Evolutionary conservation across 768 basidiomycete species (phyloP), one percentile per base, ranked within the genome.

Genomic region (Lactifluus piperatus): DNA sequence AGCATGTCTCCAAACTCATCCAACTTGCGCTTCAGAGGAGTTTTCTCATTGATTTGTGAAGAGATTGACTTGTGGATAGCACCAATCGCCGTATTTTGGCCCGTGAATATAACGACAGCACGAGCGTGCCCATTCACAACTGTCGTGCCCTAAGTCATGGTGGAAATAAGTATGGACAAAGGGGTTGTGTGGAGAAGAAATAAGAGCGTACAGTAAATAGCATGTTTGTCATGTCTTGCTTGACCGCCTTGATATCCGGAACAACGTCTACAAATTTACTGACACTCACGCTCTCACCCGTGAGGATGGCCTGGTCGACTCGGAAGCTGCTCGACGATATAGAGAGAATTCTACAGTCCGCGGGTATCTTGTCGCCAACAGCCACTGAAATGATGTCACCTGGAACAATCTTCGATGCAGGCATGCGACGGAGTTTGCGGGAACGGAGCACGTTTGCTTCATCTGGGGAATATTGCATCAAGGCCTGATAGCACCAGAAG

Each of bases 1-100:
- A 99, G 81, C 81, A 87, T 86, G 69, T 99, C 94, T 58, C 95
- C 95, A 65, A 99, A 99, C 70, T 99, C 95, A 71, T 99, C 95
- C 47, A 99, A 80, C 72, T 97, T 97, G 62, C 91, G 86, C 73
- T 99, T 99, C 51, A 99, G 75, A 0, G 95, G 95, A 0, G 95
- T 99, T 79, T 98, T 97, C 67, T 97, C 94, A 55, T 79, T 84
- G 65, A 94, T 94, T 71, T 95, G 93, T 32, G 86, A 81, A 6
- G 90, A 83, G 71, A 99, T 99, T 46, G 93, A 95, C 67, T 91
- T 89, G 77, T 99, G 95, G 64, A 99, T 98, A 68, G 95, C 87
- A 29, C 95, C 95, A 65, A 99, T 93, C 49, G 95, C 95, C 18
- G 95, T 97, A 56, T 81, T 76, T 63, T 82, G 72, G 36, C 95